Percentiles rank a stretch among this genome's conserved stretches.
phyloP scores from a whole-genome alignment of 495 filamentous ascomycete genomes.

The Hypomontagnella submonticulosa region DNA sequence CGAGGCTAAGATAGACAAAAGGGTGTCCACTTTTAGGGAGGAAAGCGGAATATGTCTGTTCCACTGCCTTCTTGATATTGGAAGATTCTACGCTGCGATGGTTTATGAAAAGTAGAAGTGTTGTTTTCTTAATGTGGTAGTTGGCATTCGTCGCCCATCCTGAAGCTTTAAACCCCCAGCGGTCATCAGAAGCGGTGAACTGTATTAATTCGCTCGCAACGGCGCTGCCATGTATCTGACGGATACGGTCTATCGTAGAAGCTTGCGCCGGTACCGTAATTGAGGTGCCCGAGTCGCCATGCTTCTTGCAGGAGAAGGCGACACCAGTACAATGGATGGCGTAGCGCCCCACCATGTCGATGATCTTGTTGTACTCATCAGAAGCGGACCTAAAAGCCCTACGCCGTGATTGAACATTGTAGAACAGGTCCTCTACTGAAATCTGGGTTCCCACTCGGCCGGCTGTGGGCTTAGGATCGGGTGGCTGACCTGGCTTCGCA shows the following conservation, averaged over 20 bases:
- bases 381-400: slow-evolving; percentile 90
- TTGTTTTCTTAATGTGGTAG: slow-evolving; percentile 92
- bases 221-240: slow-evolving; percentile 85
- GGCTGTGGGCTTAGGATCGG: slow-evolving; percentile 88
- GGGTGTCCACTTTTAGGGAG: slow-evolving; percentile 96
- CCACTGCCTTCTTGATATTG: slow-evolving; percentile 86
- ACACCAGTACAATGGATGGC: slow-evolving; percentile 94
- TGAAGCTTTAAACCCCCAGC: slow-evolving; percentile 83
- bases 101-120: slow-evolving; percentile 94
- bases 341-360: slow-evolving; percentile 93
- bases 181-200: slow-evolving; percentile 75
- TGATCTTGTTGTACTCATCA: slow-evolving; percentile 98
- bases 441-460: slow-evolving; percentile 97
- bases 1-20: slow-evolving; percentile 90
- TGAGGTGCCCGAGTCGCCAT: slow-evolving; percentile 84
- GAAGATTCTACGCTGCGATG: slow-evolving; percentile 96
- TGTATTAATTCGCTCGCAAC: slow-evolving; percentile 92
- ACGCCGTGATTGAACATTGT: slow-evolving; percentile 89
- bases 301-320: slow-evolving; percentile 95
- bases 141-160: slow-evolving; percentile 94
- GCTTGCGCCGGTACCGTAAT: slow-evolving; percentile 80
- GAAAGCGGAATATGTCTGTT: slow-evolving; percentile 90
- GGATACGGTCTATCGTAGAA: slow-evolving; percentile 80
- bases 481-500: slow-evolving; percentile 88
- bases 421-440: slow-evolving; percentile 96